A percentile compares a stretch with the other conserved stretches of the same genome.
Conservation (phyloP, 2,329 filamentous ascomycete species). For the Chrysoporthe puriensis region DNA sequence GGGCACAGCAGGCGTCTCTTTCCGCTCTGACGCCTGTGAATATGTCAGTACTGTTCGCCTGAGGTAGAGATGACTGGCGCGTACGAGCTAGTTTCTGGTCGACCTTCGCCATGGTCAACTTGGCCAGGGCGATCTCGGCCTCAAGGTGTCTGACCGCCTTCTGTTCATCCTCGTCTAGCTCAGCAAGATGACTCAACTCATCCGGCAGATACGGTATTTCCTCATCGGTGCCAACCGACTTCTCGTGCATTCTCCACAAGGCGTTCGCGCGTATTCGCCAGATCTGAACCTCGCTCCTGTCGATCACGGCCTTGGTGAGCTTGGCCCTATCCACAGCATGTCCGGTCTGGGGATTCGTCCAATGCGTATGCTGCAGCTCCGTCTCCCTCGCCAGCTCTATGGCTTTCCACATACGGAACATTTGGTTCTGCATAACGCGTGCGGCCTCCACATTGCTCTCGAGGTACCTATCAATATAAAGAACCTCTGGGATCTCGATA, state of each 20-base stretch:
- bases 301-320: constrained; percentile 31
- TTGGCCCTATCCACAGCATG: constrained; percentile 20
- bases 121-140: constrained; percentile 30
- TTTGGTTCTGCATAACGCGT: constrained; percentile 28
- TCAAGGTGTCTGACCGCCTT: constrained; percentile 26
- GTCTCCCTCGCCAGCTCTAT: constrained; percentile 25
- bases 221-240: constrained; percentile 23
- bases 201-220: constrained; percentile 32
- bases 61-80: neutral
- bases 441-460: constrained; percentile 30
- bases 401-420: constrained; percentile 24
- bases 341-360: constrained; percentile 23
- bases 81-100: constrained; percentile 28
- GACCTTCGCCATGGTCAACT: constrained; percentile 28
- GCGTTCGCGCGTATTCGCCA: constrained; percentile 31
- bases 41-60: constrained; percentile 8
- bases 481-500: constrained; percentile 33
- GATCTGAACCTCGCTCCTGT: constrained; percentile 29
- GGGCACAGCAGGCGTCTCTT: constrained; percentile 20
- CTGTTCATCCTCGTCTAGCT: constrained; percentile 30
- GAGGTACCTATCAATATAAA: constrained; percentile 35
- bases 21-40: constrained; percentile 22
- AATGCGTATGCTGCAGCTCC: constrained; percentile 21
- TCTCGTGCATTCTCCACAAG: constrained; percentile 32
- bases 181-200: constrained; percentile 29